Evolutionary conservation across 2,329 filamentous ascomycete species (phyloP), one percentile per base, ranked within the genome.

Genomic region (Plectosphaerella cucumerina): DNA sequence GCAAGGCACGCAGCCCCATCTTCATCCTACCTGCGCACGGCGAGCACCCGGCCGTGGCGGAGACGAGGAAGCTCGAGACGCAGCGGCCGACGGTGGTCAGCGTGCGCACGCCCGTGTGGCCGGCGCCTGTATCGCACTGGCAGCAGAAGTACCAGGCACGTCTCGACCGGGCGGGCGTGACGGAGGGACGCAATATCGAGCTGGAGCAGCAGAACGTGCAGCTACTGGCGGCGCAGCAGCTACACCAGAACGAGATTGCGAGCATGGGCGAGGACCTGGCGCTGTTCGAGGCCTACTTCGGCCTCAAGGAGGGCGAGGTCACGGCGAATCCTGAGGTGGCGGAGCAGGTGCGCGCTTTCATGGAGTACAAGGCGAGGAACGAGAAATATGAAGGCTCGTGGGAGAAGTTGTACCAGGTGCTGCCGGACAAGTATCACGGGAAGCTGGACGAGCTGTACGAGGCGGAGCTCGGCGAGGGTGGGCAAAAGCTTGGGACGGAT

Each of bases 291-390:
- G 14, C 35, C 3, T 18, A 51, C 34, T 44, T 56, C 18, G 48
- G 34, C 23, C 34, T 49, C 41, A 34, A 21, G 4, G 22, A 50
- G 26, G 26, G 26, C 23, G 33, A 33, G 35, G 45, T 87, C 6
- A 72, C 73, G 5, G 75, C 84, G 2, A 73, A 81, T 46, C 72
- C 80, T 0, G 62, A 78, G 21, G 84, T 78, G 0, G 73, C 79
- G 0, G 71, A 70, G 3, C 76, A 86, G 1, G 62, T 85, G 14
- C 72, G 70, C 2, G 67, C 72, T 4, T 61, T 31, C 12, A 31
- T 8, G 33, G 47, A 42, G 43, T 15, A 39, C 5, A 14, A 15
- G 42, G 41, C n/a, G 37, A 18, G 26, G 41, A 42, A 42, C 17
- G 17, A n/a, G 11, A 4, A n/a, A n/a, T n/a, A 14, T 22, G 22